Percentiles rank a stretch among this genome's conserved stretches.
These are phyloP conservation scores for Sphaerobolus stellatus DNA, from an alignment of 1,284 basidiomycete genomes.

Conservation along the genomic window DNA sequence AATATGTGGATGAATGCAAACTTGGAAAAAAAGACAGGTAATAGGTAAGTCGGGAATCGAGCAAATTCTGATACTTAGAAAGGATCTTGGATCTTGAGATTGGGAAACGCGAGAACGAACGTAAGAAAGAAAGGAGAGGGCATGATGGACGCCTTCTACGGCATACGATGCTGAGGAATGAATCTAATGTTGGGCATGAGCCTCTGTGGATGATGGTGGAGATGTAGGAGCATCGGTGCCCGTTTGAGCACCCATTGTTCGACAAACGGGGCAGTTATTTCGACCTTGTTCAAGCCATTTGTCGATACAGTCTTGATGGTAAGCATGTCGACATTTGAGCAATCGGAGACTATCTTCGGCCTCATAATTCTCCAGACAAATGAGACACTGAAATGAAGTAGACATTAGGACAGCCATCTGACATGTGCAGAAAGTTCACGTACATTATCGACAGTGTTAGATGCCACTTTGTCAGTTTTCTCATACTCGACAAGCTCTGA, in stretches of 20 bases:
- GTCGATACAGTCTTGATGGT: constrained; percentile 85
- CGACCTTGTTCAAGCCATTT: constrained; percentile 79
- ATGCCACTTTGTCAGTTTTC: constrained; percentile 59
- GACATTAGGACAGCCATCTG: constrained; percentile 3
- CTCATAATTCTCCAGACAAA: constrained; percentile 83
- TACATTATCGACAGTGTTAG: constrained; percentile 77
- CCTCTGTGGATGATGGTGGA: not conserved
- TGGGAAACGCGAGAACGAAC: not conserved
- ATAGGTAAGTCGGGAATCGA: not conserved
- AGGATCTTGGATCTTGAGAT: not conserved
- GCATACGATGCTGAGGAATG: not conserved
- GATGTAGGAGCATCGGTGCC: not conserved
- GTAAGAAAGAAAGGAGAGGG: not conserved
- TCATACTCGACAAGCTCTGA: constrained; percentile 53
- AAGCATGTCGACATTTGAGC: constrained; percentile 79
- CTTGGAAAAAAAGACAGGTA: not conserved
- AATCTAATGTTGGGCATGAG: not conserved
- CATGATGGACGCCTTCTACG: not conserved
- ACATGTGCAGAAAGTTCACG: constrained; percentile 22
- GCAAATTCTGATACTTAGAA: not conserved
- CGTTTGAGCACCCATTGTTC: constrained; percentile 36
- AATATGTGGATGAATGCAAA: too few relatives aligned
- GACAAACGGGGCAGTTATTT: constrained; percentile 91
- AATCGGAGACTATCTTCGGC: constrained; percentile 74
- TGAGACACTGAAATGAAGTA: constrained; percentile 54